Conservation (phyloP, 129 eudicot genomes). For the Arctium lappa region DNA sequence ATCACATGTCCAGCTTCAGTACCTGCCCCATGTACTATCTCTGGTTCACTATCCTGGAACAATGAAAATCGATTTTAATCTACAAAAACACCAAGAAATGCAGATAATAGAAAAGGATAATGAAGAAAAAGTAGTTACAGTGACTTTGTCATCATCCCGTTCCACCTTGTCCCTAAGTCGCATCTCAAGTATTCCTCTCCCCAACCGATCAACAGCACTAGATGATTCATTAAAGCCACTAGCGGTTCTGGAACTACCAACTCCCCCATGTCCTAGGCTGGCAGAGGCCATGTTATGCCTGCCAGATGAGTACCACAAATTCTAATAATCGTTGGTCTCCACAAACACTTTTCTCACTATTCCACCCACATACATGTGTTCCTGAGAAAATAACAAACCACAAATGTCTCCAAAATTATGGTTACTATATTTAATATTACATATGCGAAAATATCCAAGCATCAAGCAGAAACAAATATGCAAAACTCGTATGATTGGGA, state of each 20-base stretch:
- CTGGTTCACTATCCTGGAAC: conserved; percentile 93
- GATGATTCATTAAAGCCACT: conserved; percentile 73
- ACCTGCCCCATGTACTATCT: conserved; percentile 77
- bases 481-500: not conserved
- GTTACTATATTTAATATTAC: not conserved
- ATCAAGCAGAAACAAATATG: not conserved
- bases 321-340: conserved; percentile 31
- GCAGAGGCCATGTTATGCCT: conserved; percentile 66
- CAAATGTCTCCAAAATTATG: not conserved
- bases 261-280: conserved; percentile 80
- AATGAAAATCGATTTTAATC: not conserved
- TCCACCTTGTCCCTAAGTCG: conserved; percentile 76
- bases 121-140: conserved; percentile 14
- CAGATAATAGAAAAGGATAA: not conserved
- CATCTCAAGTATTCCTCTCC: conserved; percentile 87
- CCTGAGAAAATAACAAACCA: conserved; percentile 41
- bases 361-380: conserved; percentile 36
- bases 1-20: conserved; percentile 95
- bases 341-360: conserved; percentile 13
- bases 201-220: conserved; percentile 87
- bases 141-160: conserved; percentile 82
- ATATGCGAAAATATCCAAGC: not conserved
- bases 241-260: conserved; percentile 75
- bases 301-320: conserved; percentile 19
- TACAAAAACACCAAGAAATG: not conserved